Evolutionary conservation across 2,329 filamentous ascomycete genomes (phyloP), one percentile per base, ranked within the genome.

Genomic region (Verticillium albo-atrum): DNA sequence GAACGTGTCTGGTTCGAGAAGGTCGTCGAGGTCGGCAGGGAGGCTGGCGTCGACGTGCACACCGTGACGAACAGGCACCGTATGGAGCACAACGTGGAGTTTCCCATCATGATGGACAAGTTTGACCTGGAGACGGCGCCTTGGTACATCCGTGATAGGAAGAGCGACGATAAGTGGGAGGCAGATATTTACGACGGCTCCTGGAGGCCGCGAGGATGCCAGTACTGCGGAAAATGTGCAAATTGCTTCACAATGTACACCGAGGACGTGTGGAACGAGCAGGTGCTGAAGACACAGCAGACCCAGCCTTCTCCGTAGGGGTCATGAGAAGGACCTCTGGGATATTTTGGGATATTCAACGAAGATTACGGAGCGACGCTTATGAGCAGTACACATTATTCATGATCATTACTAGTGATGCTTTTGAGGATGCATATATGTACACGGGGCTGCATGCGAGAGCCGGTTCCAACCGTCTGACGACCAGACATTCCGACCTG

Each of bases 71-170:
- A 28, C 30, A 56, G 58, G 34, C 25, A 30, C 23, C 12, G 12
- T 10, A 37, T 42, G 10, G 17, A n/a, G 2, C 34, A 59, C n/a
- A 23, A 35, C 7, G 17, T 57, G 3, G 30, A 57, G 15, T 35
- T 61, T n/a, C 35, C 47, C 7, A 50, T 37, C 27, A 15, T 7
- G 4, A 23, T 51, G 9, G 59, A 54, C 7, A 23, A 32, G 17
- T 47, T 42, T 27, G 47, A 56, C n/a, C 47, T 61, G 27, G 28
- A 34, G 14, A 56, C 58, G n/a, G 57, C 54, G 17, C 42, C 32
- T 15, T 37, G 34, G 34, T 15, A 17, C 17, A 15, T n/a, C 34
- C 2, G 14, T 2, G 34, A 37, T 15, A 15, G 34, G 34, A 50
- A n/a, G 20, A 25, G 23, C 27, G 15, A n/a, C 15, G 27, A 23